These are phyloP conservation scores for Lolium multiflorum DNA, from an alignment of 176 grass and related monocot genomes.

Conservation along the genomic window DNA sequence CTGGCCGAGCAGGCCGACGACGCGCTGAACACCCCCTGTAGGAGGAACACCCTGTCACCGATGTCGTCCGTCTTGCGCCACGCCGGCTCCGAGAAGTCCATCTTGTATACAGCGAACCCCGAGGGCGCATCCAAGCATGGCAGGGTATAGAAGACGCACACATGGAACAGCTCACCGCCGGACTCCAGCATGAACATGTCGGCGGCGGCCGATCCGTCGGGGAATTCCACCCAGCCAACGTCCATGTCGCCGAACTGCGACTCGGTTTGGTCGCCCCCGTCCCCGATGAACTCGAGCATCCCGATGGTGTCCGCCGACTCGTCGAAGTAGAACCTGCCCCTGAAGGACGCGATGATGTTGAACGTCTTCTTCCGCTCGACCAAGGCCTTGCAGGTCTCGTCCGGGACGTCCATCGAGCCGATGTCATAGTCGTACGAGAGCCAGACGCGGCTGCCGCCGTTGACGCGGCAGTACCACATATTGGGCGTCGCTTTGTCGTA, in stretches of 20 bases:
- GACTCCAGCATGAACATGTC: conserved; percentile 6
- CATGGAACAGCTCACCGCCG: neutral
- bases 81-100: conserved; percentile 8
- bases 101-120: neutral
- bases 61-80: conserved; percentile 23
- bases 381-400: neutral
- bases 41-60: neutral
- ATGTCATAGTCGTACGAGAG: neutral
- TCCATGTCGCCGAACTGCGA: neutral
- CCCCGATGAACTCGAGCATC: neutral
- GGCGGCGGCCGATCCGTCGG: neutral
- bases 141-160: neutral
- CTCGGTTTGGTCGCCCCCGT: neutral
- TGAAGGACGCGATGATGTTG: neutral
- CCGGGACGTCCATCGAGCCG: neutral
- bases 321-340: neutral
- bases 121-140: neutral
- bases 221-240: neutral
- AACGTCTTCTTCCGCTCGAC: neutral
- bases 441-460: neutral
- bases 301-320: neutral
- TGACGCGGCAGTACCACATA: neutral
- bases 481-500: neutral
- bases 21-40: neutral
- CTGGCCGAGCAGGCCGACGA: neutral